Evolutionary conservation across 192 early-diverging fungal genomes (phyloP).

Genomic region (Thoreauomyces humboldtii): DNA sequence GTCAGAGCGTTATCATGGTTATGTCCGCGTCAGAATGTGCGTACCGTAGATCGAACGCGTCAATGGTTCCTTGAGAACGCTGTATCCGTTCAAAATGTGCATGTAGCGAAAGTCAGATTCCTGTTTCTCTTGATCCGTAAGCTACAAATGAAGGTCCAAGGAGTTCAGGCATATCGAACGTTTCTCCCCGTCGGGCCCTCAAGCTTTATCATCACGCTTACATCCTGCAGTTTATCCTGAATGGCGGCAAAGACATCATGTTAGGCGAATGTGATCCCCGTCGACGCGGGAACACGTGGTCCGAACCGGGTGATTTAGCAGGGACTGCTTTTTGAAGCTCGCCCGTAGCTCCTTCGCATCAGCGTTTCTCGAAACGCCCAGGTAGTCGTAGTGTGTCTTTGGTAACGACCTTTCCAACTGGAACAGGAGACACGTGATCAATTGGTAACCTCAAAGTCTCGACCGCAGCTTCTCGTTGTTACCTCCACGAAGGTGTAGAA

Average conservation of each 20-base stretch:
- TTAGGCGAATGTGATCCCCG: too few species aligned
- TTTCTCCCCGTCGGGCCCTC: too few species aligned
- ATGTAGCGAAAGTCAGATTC: slow-evolving; percentile 29
- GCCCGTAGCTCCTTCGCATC: slow-evolving; percentile 31
- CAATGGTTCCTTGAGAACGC: slow-evolving; percentile 42
- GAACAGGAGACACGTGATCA: too few species aligned
- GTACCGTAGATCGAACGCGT: slow-evolving; percentile 43
- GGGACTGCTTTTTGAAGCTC: slow-evolving; percentile 35
- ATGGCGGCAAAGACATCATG: too few species aligned
- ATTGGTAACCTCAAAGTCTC: too few species aligned
- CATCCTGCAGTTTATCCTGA: too few species aligned
- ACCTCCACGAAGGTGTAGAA: slow-evolving; percentile 40
- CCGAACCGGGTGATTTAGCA: slow-evolving; percentile 49
- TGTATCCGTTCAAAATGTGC: slow-evolving; percentile 42
- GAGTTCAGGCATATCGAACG: too few species aligned
- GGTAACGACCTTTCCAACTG: slow-evolving; percentile 42
- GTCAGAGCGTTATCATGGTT: background rate
- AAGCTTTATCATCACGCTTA: too few species aligned
- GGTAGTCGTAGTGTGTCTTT: slow-evolving; percentile 37
- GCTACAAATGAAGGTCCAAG: too few species aligned
- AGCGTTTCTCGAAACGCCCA: slow-evolving; percentile 18
- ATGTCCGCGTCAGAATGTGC: background rate
- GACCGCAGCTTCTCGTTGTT: background rate
- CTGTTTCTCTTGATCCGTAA: slow-evolving; percentile 1
- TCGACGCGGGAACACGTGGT: too few species aligned